Evolutionary conservation across 2,329 filamentous ascomycete genomes (phyloP).

Genomic region (Gyromitra esculenta): DNA sequence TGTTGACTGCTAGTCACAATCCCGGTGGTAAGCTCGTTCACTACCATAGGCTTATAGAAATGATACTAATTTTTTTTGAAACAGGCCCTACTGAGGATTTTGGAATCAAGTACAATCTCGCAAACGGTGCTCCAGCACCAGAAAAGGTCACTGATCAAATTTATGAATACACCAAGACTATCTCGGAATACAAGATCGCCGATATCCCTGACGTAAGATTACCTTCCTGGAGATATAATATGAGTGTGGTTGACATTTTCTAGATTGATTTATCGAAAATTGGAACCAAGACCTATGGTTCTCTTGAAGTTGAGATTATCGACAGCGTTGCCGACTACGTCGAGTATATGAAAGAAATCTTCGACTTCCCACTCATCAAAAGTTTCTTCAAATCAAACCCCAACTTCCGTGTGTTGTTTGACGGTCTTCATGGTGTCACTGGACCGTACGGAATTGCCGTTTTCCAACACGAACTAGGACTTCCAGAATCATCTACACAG

Average conservation of each 20-base stretch:
- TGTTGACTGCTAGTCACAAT: slow-evolving; percentile 97
- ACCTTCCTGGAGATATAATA: background rate
- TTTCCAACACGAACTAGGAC: slow-evolving; percentile 91
- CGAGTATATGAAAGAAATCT: slow-evolving; percentile 96
- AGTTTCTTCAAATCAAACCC: slow-evolving; percentile 86
- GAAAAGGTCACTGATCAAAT: slow-evolving; percentile 99
- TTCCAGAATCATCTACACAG: slow-evolving; percentile 79
- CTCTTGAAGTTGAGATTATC: slow-evolving; percentile 92
- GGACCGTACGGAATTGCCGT: slow-evolving; percentile 94
- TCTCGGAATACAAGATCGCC: slow-evolving; percentile 91
- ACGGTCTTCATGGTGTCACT: slow-evolving; percentile 92
- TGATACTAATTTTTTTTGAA: slow-evolving; percentile 33
- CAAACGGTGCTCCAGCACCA: slow-evolving; percentile 94
- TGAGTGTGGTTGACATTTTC: slow-evolving; percentile 2
- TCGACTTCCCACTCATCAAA: slow-evolving; percentile 96
- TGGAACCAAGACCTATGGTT: slow-evolving; percentile 83
- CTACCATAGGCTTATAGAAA: slow-evolving; percentile 16
- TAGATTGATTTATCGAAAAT: slow-evolving; percentile 76
- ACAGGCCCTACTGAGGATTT: slow-evolving; percentile 92
- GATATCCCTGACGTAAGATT: slow-evolving; percentile 77
- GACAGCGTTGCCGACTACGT: slow-evolving; percentile 93
- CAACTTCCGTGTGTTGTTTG: slow-evolving; percentile 97
- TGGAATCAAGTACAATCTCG: slow-evolving; percentile 99
- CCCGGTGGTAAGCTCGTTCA: slow-evolving; percentile 77
- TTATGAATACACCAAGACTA: slow-evolving; percentile 86